phyloP scores from a whole-genome alignment of 1,139 yeast genomes.

The Geotrichum citri-aurantii region DNA sequence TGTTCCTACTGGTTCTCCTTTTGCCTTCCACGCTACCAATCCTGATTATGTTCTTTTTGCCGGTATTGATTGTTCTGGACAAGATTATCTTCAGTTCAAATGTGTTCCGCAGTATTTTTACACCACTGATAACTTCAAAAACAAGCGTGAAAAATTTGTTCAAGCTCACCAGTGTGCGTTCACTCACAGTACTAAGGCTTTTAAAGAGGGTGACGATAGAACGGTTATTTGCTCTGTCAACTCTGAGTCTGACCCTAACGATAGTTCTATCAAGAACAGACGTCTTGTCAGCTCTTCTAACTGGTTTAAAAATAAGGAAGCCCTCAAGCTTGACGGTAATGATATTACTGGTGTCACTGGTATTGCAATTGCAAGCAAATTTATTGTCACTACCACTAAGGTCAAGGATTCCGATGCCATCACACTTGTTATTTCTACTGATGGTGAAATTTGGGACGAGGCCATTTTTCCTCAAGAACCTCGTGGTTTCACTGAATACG shows the following conservation, averaged over 20 bases:
- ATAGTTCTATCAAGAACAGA: slow-evolving; percentile 39
- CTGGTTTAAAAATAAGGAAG: slow-evolving; percentile 43
- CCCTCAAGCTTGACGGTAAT: slow-evolving; percentile 33
- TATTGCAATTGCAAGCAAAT: slow-evolving; percentile 46
- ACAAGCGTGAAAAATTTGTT: slow-evolving; percentile 39
- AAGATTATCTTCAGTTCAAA: slow-evolving; percentile 25
- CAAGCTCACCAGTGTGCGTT: slow-evolving; percentile 45
- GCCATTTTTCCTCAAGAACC: slow-evolving; percentile 48
- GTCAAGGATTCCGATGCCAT: slow-evolving; percentile 35
- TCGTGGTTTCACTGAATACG: slow-evolving; percentile 35
- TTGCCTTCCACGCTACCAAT: slow-evolving; percentile 42
- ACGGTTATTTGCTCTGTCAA: slow-evolving; percentile 48
- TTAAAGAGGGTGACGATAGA: slow-evolving; percentile 40
- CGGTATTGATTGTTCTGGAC: slow-evolving; percentile 38
- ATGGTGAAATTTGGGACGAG: slow-evolving; percentile 47
- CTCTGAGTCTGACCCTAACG: slow-evolving; percentile 42
- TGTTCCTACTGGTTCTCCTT: slow-evolving; percentile 25
- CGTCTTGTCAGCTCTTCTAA: slow-evolving; percentile 47
- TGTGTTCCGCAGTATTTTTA: slow-evolving; percentile 44
- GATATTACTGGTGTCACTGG: slow-evolving; percentile 40
- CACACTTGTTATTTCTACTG: slow-evolving; percentile 52
- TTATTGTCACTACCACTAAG: slow-evolving; percentile 44
- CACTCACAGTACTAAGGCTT: slow-evolving; percentile 43
- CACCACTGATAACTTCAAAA: slow-evolving; percentile 50
- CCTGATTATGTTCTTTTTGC: slow-evolving; percentile 42